These are phyloP conservation scores for Penicillium sp. DNA, from an alignment of 2,329 filamentous ascomycete species.

Conservation along the genomic window DNA sequence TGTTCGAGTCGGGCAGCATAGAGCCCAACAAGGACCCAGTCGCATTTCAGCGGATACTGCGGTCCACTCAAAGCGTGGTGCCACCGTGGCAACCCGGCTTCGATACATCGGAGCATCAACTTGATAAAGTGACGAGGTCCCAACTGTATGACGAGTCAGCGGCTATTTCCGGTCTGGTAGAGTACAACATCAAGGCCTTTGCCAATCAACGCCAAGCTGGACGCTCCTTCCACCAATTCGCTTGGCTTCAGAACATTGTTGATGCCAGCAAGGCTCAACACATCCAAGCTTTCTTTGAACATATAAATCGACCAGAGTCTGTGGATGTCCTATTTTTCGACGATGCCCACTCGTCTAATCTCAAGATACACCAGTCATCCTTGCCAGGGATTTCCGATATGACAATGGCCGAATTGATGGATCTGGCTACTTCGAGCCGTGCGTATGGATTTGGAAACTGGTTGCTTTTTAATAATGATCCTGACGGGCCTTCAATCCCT, in stretches of 20 bases:
- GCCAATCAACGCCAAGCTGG: constrained; percentile 24
- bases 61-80: constrained; percentile 27
- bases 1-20: constrained; percentile 51
- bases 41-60: constrained; percentile 43
- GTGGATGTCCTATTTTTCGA: constrained; percentile 19
- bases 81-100: constrained; percentile 33
- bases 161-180: constrained; percentile 33
- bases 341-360: constrained; percentile 15
- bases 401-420: constrained; percentile 52
- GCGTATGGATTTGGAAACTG: constrained; percentile 52
- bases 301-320: constrained; percentile 13
- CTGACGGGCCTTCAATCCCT: constrained; percentile 56
- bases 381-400: constrained; percentile 44
- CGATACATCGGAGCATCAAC: constrained; percentile 14
- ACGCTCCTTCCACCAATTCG: constrained; percentile 30
- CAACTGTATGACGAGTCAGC: constrained; percentile 36
- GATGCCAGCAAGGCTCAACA: constrained; percentile 37
- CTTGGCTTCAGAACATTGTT: constrained; percentile 34
- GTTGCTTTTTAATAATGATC: constrained; percentile 52
- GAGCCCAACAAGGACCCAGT: constrained; percentile 46
- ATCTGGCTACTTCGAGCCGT: constrained; percentile 48
- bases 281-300: constrained; percentile 32
- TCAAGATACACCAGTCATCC: constrained; percentile 27
- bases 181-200: constrained; percentile 32
- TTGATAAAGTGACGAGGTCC: constrained; percentile 24